Evolutionary conservation across 73 alveolate species (phyloP).

Genomic region (Paramecium bursaria): DNA sequence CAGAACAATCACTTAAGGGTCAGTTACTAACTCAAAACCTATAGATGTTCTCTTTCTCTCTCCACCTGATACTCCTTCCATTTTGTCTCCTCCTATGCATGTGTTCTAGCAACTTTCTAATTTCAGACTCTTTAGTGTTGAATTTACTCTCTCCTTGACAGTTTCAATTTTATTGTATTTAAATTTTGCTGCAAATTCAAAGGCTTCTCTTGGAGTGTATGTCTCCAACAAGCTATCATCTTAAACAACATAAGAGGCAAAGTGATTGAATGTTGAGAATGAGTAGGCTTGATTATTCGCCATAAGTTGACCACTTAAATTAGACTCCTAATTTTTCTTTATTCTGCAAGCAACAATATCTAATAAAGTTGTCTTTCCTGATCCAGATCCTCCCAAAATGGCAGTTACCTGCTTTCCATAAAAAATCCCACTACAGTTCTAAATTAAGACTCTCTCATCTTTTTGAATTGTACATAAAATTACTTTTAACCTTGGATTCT

Average conservation of each 20-base stretch:
- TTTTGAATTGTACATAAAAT: too few species aligned
- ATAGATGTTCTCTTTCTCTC: slow-evolving; percentile 73
- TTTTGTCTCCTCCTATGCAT: slow-evolving; percentile 64
- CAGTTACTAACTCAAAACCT: slow-evolving; percentile 67
- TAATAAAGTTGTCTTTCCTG: slow-evolving; percentile 65
- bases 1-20: slow-evolving; percentile 55
- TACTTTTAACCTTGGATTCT: too few species aligned
- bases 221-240: slow-evolving; percentile 50
- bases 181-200: background rate
- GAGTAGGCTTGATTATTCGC: slow-evolving; percentile 67
- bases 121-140: slow-evolving; percentile 72
- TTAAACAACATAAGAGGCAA: slow-evolving; percentile 40
- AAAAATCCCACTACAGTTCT: too few species aligned
- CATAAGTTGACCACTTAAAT: background rate
- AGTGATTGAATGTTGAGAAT: slow-evolving; percentile 68
- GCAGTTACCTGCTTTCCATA: slow-evolving; percentile 40
- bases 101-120: slow-evolving; percentile 66
- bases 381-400: slow-evolving; percentile 65
- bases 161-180: slow-evolving; percentile 61
- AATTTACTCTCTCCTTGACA: slow-evolving; percentile 70
- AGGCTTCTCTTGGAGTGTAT: slow-evolving; percentile 9
- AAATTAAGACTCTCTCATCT: too few species aligned
- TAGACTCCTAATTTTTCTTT: background rate
- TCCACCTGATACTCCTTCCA: slow-evolving; percentile 70
- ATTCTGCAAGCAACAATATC: slow-evolving; percentile 58